Evolutionary conservation across 129 eudicot genomes (phyloP).

Genomic region (Flaveria sonorensis): DNA sequence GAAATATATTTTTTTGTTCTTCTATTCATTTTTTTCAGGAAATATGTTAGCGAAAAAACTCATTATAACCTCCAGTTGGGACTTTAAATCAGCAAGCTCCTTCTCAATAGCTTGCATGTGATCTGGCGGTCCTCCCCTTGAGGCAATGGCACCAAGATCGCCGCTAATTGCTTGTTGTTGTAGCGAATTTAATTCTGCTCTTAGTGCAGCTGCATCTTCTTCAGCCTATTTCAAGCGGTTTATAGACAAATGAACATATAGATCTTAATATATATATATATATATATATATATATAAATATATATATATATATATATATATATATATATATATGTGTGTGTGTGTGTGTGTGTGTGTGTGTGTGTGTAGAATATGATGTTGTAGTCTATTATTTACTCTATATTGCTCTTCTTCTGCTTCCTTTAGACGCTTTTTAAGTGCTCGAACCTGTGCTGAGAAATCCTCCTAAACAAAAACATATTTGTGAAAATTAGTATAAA

Average conservation of each 20-base stretch:
- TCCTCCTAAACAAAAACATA: constrained; percentile 71
- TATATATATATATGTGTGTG: too few relatives aligned
- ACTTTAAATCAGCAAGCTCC: constrained; percentile 70
- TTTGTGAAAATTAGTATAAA: neutral
- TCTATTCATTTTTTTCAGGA: neutral
- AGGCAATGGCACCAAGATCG: constrained; percentile 41
- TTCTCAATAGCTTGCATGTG: constrained; percentile 74
- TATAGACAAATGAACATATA: constrained; percentile 25
- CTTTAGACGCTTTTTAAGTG: constrained; percentile 80
- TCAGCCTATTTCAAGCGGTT: constrained; percentile 62
- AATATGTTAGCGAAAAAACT: neutral
- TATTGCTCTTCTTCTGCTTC: constrained; percentile 99
- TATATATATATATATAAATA: too few relatives aligned
- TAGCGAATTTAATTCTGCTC: constrained; percentile 81
- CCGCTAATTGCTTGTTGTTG: constrained; percentile 79
- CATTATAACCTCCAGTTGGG: constrained; percentile 70
- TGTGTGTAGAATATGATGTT: neutral
- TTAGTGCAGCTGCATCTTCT: constrained; percentile 89
- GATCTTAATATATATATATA: neutral
- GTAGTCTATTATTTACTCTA: constrained; percentile 49
- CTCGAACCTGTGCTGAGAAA: constrained; percentile 88
- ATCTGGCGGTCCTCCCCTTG: constrained; percentile 68
- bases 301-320: too few relatives aligned
- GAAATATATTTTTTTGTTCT: constrained; percentile 6
- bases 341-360: too few relatives aligned